Evolutionary conservation across 2,329 filamentous ascomycete genomes (phyloP), one percentile per base, ranked within the genome.

Genomic region (Aspergillus texensis): DNA sequence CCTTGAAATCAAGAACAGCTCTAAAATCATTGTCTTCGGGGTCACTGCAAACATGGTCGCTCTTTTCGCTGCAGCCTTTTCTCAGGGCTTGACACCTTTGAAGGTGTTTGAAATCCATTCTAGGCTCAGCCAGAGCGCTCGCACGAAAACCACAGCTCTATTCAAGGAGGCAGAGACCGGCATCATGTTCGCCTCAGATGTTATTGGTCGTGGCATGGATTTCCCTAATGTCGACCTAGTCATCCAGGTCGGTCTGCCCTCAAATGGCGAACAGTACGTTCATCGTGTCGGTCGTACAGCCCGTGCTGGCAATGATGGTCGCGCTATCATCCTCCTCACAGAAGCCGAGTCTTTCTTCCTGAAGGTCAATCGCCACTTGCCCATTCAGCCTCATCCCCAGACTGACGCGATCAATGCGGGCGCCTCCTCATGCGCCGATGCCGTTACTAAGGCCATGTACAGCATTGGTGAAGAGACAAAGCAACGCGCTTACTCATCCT

Each of bases 11-110:
- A 68, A 68, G 61, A 66, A 46, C 16, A 68, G 62, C 59, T 96
- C 96, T 83, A 97, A 97, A 83, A 92, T 92, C 39, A 94, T 97
- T 62, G 82, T 96, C 48, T 97, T 96, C 80, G 89, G 94, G 74
- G 90, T 90, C 69, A 92, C 90, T 24, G 94, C 91, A 3, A 86
- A 88, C 50, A 85, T 90, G 70, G 72, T 75, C 11, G 71, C 89
- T 62, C 83, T 92, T 53, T 86, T 87, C 32, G 80, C 84, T 14
- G 80, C 83, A 6, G 79, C 89, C 32, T 85, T 92, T 39, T 79
- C 68, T 19, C 63, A 71, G 46, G 68, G 73, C 45, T 61, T 77
- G 65, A 72, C 77, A 39, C 71, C 73, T 64, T 75, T 70, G 64
- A 69, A 65, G 61, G 75, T 85, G 53, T 83, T 81, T 71, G 83